Evolutionary conservation across 345 rosid species (phyloP).

Genomic region (Populus ilicifolia): DNA sequence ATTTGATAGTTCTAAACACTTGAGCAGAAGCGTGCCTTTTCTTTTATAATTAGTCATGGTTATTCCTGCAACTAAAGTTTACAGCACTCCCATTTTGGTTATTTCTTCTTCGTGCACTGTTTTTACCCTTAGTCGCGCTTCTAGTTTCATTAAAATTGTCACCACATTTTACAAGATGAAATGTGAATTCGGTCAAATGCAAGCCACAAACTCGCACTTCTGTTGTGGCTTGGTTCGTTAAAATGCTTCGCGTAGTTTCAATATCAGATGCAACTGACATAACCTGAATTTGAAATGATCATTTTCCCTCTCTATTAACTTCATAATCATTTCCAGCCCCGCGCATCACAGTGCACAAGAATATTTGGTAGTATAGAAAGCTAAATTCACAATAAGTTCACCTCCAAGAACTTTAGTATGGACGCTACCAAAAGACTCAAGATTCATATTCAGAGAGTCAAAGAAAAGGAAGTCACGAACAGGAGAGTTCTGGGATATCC

Average conservation of each 20-base stretch:
- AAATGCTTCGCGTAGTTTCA: not conserved
- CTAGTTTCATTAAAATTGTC: not conserved
- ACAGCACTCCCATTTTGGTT: not conserved
- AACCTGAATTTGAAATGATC: not conserved
- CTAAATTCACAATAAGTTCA: not conserved
- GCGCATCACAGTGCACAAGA: not conserved
- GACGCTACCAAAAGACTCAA: not conserved
- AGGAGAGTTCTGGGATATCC: too few relatives aligned
- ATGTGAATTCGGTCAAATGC: not conserved
- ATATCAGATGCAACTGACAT: not conserved
- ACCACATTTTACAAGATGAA: not conserved
- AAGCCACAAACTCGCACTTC: not conserved
- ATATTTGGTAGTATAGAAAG: not conserved
- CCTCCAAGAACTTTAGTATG: not conserved
- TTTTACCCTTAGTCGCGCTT: not conserved
- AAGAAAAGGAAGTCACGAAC: not conserved
- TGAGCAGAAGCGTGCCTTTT: not conserved
- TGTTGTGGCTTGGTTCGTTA: not conserved
- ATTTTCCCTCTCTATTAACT: not conserved
- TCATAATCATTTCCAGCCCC: not conserved
- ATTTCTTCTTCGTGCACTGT: not conserved
- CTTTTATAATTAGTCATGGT: not conserved
- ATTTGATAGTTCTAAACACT: not conserved
- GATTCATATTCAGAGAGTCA: not conserved
- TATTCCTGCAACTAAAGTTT: not conserved